Evolutionary conservation across 345 rosid species (phyloP), one percentile per base, ranked within the genome.

Genomic region (Erysimum cheiranthoides): DNA sequence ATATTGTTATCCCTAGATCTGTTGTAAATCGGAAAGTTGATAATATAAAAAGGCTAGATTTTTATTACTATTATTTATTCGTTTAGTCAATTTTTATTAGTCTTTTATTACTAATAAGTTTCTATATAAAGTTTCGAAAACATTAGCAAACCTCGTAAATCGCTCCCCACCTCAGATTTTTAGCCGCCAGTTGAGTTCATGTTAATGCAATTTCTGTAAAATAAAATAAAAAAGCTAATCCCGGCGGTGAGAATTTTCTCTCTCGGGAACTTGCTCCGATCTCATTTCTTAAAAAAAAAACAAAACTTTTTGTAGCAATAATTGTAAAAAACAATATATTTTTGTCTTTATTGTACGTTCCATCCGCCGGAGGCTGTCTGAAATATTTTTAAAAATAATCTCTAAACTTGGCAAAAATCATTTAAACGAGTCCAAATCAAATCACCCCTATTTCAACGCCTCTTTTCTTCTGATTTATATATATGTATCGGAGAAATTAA

Each of bases 341-440:
- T 46, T 66, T 78, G 77, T 72, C 69, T 6, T 66, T 45, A 66
- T 42, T 58, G 73, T 66, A 72, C 73, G 66, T 73, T 78, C 73
- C 69, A 72, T 66, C 4, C 4, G 16, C 47, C 62, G 68, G 68
- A 49, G 71, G 59, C 13, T 63, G 71, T 34, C 56, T 31, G 43
- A 56, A 70, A 47, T 21, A 21, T 21, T 21, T 0, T 1, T 16
- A 38, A 57, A 27, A 58, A 10, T 30, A 61, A 61, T 42, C 74
- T 66, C 73, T 49, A 49, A 75, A 58, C 43, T 67, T 75, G 67
- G 67, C 9, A 58, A 67, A 66, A n/a, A 68, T 50, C 50, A 61
- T 25, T 61, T 62, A 68, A 42, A 50, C 28, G 10, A 77, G 68
- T 63, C 71, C 52, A 63, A 51, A 45, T 32, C 56, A 53, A 68